phyloP scores from a whole-genome alignment of 257 asterid genomes.

The Solanum verrucosum region DNA sequence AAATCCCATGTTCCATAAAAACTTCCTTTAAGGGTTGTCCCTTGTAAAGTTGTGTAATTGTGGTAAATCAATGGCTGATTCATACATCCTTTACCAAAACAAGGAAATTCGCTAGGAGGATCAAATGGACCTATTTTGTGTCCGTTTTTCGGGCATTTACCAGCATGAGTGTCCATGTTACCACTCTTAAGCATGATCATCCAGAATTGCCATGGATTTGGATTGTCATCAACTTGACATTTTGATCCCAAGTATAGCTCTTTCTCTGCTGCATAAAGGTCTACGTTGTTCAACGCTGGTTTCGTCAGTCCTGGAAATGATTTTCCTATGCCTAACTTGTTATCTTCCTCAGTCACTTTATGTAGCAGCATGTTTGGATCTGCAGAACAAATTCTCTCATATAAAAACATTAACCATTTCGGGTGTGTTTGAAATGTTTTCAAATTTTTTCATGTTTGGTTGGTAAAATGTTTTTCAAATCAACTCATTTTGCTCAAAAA shows the following conservation, averaged over 20 bases:
- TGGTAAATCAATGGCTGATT: slow-evolving; percentile 69
- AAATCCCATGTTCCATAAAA: slow-evolving; percentile 74
- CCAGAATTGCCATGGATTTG: slow-evolving; percentile 89
- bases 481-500: too few relatives aligned
- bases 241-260: slow-evolving; percentile 58
- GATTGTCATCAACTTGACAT: slow-evolving; percentile 59
- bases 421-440: too few relatives aligned
- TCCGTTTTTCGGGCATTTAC: slow-evolving; percentile 64
- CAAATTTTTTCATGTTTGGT: too few relatives aligned
- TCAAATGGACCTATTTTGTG: slow-evolving; percentile 37
- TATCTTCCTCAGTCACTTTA: slow-evolving; percentile 47
- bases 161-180: slow-evolving; percentile 77
- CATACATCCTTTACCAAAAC: slow-evolving; percentile 81
- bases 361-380: slow-evolving; percentile 35
- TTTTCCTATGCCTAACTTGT: slow-evolving; percentile 52
- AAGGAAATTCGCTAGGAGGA: slow-evolving; percentile 47
- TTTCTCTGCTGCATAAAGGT: slow-evolving; percentile 55
- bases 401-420: neutral
- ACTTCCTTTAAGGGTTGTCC: slow-evolving; percentile 44
- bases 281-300: slow-evolving; percentile 29
- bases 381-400: slow-evolving; percentile 20
- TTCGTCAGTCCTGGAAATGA: slow-evolving; percentile 31
- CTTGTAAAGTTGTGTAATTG: slow-evolving; percentile 50
- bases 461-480: too few relatives aligned
- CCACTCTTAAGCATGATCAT: slow-evolving; percentile 89